Evolutionary conservation across 192 early-diverging fungal species (phyloP).

Genomic region (Lobosporangium transversale): DNA sequence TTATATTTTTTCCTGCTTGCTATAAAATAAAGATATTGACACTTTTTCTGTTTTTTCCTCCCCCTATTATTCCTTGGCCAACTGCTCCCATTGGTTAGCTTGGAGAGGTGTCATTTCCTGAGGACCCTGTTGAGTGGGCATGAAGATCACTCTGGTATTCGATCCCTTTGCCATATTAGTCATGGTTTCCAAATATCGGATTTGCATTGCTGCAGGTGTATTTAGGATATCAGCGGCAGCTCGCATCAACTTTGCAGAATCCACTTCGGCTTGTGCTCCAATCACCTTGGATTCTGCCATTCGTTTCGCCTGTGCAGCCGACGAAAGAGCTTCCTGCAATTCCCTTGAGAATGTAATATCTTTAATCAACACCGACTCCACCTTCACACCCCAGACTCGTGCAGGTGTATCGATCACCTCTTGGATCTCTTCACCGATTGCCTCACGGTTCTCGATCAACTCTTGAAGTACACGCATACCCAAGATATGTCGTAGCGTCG

Average conservation of each 20-base stretch:
- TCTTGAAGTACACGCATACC: constrained; percentile 89
- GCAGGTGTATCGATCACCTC: constrained; percentile 87
- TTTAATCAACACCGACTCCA: constrained; percentile 88
- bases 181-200: constrained; percentile 91
- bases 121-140: constrained; percentile 55
- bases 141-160: constrained; percentile 79
- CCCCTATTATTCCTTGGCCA: constrained; percentile 37
- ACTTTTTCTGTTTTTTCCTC: no score
- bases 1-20: no score
- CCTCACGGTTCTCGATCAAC: constrained; percentile 88
- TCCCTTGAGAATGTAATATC: constrained; percentile 82
- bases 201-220: constrained; percentile 86
- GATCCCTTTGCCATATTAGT: constrained; percentile 76
- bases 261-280: constrained; percentile 86
- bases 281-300: constrained; percentile 93
- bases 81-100: constrained; percentile 51
- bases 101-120: constrained; percentile 37
- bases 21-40: no score
- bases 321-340: constrained; percentile 84
- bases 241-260: constrained; percentile 90
- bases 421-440: constrained; percentile 87
- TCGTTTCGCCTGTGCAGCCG: constrained; percentile 89
- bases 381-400: constrained; percentile 79
- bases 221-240: constrained; percentile 94
- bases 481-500: constrained; percentile 86